Base-by-base conservation (phyloP, 495 filamentous ascomycete genomes). In the Lasiosphaeria hispida region DNA sequence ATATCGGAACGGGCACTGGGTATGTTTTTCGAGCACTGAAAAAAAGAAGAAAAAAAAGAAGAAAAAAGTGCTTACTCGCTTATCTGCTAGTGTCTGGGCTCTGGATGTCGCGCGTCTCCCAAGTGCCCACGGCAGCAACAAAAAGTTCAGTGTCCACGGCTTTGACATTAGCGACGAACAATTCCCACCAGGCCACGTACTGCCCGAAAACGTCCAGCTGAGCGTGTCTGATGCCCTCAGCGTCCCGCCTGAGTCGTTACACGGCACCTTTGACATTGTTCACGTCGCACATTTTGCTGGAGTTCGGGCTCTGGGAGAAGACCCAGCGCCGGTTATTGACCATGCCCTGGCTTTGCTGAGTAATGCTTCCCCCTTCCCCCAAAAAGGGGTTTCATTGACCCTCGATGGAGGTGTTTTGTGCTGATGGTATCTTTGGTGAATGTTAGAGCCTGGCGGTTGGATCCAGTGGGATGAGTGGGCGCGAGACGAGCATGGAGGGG, bases 111-210 rank as follows among this genome's bases (percentile, higher is more conserved):
- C 44, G 2, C 37, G 55, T 7, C 7, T 39, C 11, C 40, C 44
- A 13, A 37, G n/a, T n/a, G n/a, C n/a, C 44, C 4, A 17, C 1
- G 14, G 55, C 9, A 6, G n/a, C n/a, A 4, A 35, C 44, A n/a
- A n/a, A n/a, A 57, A 57, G 55, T 49, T 57, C 55, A 48, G 42
- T 11, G 55, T 57, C 55, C 55, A 57, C 13, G 55, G 44, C 17
- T 57, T 57, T 37, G 55, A 57, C 55, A 57, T 57, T 36, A 57
- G 55, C 43, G 55, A 57, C 19, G 55, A 57, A 5, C 43, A 57
- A 36, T 57, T 42, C 55, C 55, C 55, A 10, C 55, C 55, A 0
- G 4, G 10, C 19, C 17, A 57, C 18, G 14, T 57, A 7, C 36
- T 57, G 10, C 44, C 55, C 1, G 11, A 23, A 11, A 57, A 57